These are phyloP conservation scores for Raddia distichophylla DNA, from an alignment of 176 grass and related monocot species.

Conservation along the genomic window DNA sequence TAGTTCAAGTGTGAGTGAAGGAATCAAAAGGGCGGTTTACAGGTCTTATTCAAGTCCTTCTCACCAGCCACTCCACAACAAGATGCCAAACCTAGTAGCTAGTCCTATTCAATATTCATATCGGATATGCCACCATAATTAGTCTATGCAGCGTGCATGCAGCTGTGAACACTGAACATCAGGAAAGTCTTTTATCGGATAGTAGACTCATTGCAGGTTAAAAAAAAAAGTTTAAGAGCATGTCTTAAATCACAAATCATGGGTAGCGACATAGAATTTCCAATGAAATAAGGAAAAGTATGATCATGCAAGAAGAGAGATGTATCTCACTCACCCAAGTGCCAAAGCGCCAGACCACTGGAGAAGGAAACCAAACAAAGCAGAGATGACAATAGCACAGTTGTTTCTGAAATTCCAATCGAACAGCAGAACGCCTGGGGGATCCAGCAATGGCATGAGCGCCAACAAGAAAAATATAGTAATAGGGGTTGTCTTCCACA, in stretches of 20 bases:
- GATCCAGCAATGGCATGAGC: slow-evolving; percentile 90
- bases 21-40: background rate
- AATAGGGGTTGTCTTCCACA: slow-evolving; percentile 97
- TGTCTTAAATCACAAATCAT: background rate
- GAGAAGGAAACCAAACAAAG: slow-evolving; percentile 92
- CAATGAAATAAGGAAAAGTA: slow-evolving; percentile 22
- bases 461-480: slow-evolving; percentile 93
- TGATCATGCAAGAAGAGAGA: background rate
- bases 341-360: slow-evolving; percentile 97
- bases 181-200: background rate
- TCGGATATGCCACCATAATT: background rate
- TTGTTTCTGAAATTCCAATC: slow-evolving; percentile 78
- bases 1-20: slow-evolving; percentile 11
- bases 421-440: slow-evolving; percentile 74
- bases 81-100: background rate
- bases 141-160: background rate
- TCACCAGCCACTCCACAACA: slow-evolving; percentile 10
- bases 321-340: slow-evolving; percentile 69
- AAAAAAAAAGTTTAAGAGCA: background rate
- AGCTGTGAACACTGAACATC: background rate
- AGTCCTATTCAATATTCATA: background rate
- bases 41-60: slow-evolving; percentile 10
- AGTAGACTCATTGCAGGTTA: background rate
- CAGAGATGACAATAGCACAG: slow-evolving; percentile 74
- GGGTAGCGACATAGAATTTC: background rate